phyloP scores from a whole-genome alignment of 345 rosid species.

The Euclidium syriacum region DNA sequence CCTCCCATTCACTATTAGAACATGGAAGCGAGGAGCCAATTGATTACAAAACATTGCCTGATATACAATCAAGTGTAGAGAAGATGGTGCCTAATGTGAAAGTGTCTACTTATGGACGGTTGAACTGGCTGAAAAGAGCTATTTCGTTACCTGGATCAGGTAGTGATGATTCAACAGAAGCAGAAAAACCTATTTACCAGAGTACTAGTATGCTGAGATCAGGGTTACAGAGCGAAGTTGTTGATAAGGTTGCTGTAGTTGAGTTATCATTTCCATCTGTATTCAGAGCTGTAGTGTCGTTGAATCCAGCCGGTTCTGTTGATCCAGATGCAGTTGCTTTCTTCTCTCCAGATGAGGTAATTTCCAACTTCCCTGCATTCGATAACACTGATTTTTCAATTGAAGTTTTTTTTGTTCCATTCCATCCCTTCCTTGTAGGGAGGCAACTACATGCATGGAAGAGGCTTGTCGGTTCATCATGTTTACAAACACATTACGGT shows the following conservation, averaged over 20 bases:
- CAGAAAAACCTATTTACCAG: constrained; percentile 46
- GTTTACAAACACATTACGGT: constrained; percentile 72
- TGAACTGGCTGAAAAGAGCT: constrained; percentile 89
- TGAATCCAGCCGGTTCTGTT: constrained; percentile 89
- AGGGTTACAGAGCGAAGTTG: constrained; percentile 35
- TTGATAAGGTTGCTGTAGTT: constrained; percentile 62
- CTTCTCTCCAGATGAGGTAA: constrained; percentile 98
- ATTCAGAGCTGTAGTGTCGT: constrained; percentile 74
- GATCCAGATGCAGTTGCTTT: constrained; percentile 92
- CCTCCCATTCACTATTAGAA: constrained; percentile 28
- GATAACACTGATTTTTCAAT: background rate
- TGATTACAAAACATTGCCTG: constrained; percentile 57
- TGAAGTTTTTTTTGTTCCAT: constrained; percentile 13
- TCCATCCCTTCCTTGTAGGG: constrained; percentile 41
- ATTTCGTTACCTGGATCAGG: constrained; percentile 48
- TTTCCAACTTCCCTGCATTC: background rate
- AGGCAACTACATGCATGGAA: constrained; percentile 77
- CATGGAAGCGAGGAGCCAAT: constrained; percentile 40
- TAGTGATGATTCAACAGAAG: constrained; percentile 57
- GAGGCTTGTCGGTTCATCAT: constrained; percentile 69
- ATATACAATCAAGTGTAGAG: constrained; percentile 50
- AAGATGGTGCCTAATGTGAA: constrained; percentile 59
- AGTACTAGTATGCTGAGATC: constrained; percentile 56
- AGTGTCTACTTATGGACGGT: constrained; percentile 60
- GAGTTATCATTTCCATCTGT: constrained; percentile 68